Evolutionary conservation across 2,329 filamentous ascomycete species (phyloP), one percentile per base, ranked within the genome.

Genomic region (Epichloe glyceriae): DNA sequence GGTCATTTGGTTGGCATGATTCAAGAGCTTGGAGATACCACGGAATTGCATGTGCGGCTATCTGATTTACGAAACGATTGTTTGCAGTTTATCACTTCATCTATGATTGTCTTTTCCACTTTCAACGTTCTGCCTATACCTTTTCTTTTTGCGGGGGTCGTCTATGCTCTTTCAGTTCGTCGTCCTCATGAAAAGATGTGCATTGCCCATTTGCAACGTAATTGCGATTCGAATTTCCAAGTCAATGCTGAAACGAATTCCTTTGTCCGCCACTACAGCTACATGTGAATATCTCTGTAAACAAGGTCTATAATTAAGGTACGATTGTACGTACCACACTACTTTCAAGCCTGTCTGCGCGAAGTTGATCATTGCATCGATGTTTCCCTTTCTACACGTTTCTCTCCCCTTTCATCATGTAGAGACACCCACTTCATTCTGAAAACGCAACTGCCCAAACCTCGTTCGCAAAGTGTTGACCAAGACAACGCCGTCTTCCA

Each of bases 401-500:
- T 33, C 22, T 33, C 15, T n/a, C 22, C 38, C 2, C 38, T 39
- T 17, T 46, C 20, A 46, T 42, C 17, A 33, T 19, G 6, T 46
- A 12, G 44, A 40, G n/a, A 41, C 12, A 6, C 2, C 30, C 11
- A 17, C 7, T 12, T 19, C 4, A 33, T 14, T 1, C 12, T 43
- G 17, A 30, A 44, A 42, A 26, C 19, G 33, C 54, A 80, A 56
- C 47, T 65, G 68, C 14, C 66, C 62, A 51, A 73, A 71, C 52
- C 69, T 73, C 4, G 66, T 65, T 22, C 72, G 70, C 42, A 82
- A 61, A 10, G 67, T 55, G 44, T 56, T 60, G 50, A 72, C 69
- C 54, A 81, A 58, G 4, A 63, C 60, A 1, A 74, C 75, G 0
- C 64, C 73, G 55, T 86, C 83, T 4, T 71, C 67, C 42, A 76